phyloP scores from a whole-genome alignment of 257 asterid genomes.

The Petrea volubilis region DNA sequence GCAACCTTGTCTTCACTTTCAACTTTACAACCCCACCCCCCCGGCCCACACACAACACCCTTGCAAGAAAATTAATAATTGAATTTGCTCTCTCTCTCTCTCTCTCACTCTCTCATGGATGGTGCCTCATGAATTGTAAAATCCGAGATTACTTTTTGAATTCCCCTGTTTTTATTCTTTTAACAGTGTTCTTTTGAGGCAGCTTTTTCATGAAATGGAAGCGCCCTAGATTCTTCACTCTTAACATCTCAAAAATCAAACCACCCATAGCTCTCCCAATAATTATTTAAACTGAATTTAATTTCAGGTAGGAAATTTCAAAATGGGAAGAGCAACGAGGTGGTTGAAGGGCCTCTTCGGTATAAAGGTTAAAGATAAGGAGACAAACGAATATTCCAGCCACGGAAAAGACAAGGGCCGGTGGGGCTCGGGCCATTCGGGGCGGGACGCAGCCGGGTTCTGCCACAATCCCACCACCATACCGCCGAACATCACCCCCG shows the following conservation, averaged over 20 bases:
- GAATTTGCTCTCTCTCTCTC: background rate
- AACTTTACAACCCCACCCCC: background rate
- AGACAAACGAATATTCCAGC: constrained; percentile 22
- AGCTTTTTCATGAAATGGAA: constrained; percentile 19
- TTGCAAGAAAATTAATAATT: background rate
- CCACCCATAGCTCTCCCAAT: background rate
- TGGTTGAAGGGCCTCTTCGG: constrained; percentile 65
- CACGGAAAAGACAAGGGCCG: constrained; percentile 16
- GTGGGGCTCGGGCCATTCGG: constrained; percentile 27
- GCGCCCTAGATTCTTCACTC: constrained; percentile 20
- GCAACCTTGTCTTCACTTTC: constrained; percentile 7
- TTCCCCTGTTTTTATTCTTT: constrained; percentile 7
- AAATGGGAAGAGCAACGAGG: constrained; percentile 60
- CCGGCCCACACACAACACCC: too few relatives aligned
- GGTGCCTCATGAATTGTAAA: background rate
- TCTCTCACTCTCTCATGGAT: background rate
- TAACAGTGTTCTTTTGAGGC: constrained; percentile 26
- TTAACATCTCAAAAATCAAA: background rate
- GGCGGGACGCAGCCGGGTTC: constrained; percentile 22
- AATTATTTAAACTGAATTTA: background rate
- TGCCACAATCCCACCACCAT: constrained; percentile 59
- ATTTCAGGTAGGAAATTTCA: background rate
- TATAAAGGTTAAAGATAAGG: constrained; percentile 32
- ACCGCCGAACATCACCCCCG: constrained; percentile 76
- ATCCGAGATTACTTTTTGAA: constrained; percentile 29